Base-by-base conservation (phyloP, 202 grass and related monocot species). In the Setaria italica region DNA sequence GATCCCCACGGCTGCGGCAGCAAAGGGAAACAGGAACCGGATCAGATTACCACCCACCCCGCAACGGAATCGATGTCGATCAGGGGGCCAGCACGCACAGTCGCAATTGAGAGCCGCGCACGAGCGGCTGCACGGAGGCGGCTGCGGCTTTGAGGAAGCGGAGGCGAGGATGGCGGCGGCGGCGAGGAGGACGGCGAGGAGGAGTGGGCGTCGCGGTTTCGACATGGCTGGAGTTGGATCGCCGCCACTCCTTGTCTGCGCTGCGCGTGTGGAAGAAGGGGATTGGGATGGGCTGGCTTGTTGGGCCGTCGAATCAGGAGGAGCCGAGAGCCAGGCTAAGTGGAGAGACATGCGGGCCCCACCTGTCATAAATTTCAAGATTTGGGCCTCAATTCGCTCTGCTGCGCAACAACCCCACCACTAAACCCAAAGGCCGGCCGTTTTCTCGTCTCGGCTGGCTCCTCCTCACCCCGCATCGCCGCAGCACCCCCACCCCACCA, bases 91-190 rank as follows among this genome's bases (percentile, higher is more conserved):
- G 4, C 20, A 88, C 95, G 82, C 67, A 93, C 92, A 70, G 32
- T 95, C 81, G 91, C 91, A 98, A 56, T 93, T 89, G 85, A 90
- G 85, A 65, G 87, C 78, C 7, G 94, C 89, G 68, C 95, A 98
- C 47, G 89, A 89, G 70, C 77, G 86, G 84, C 95, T 93, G 83
- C 92, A 93, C 9, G 79, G 88, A 4, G 86, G 89, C n/a, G 56
- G 78, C 46, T 80, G 80, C 20, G 21, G 90, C 62, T 37, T 57
- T 42, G 81, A 39, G 55, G 90, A 34, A 70, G 54, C 66, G 62
- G 42, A n/a, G 72, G 67, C 50, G 53, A 81, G 20, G 58, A 17
- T 12, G 72, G 35, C 19, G 53, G 55, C 25, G 78, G 33, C 43
- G 70, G 45, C n/a, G 78, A 81, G 62, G 66, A 56, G 4, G 66